These are phyloP conservation scores for Gnomoniopsis sp. DNA, from an alignment of 2,329 filamentous ascomycete species.

Conservation along the genomic window DNA sequence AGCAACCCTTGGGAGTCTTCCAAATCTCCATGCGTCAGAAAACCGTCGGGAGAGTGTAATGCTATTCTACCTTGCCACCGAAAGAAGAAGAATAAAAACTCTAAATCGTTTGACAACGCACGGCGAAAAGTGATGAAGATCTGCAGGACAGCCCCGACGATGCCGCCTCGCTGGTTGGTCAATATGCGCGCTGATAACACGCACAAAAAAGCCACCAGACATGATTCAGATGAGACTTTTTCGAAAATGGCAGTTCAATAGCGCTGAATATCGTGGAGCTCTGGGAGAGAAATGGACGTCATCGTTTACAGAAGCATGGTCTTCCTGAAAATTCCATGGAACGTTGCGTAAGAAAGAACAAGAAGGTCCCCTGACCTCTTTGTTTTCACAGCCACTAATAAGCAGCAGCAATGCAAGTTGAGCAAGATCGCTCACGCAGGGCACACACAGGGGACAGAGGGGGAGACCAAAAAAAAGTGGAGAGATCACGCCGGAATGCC, in stretches of 20 bases:
- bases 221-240: background rate
- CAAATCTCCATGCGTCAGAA: no score
- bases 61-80: no score
- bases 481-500: constrained; percentile 9
- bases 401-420: background rate
- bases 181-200: constrained; percentile 1
- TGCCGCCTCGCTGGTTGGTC: background rate
- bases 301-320: background rate
- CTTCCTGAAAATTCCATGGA: background rate
- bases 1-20: no score
- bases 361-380: background rate
- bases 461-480: background rate
- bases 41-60: no score
- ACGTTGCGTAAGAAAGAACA: background rate
- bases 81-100: no score
- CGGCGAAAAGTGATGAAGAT: background rate
- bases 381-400: background rate
- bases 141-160: background rate
- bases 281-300: background rate
- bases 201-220: background rate
- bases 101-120: background rate
- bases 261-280: no score
- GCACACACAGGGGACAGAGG: no score
- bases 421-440: background rate
- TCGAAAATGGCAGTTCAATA: background rate